These are phyloP conservation scores for Thielaviopsis ethacetica DNA, from an alignment of 2,329 filamentous ascomycete genomes.

Conservation along the genomic window DNA sequence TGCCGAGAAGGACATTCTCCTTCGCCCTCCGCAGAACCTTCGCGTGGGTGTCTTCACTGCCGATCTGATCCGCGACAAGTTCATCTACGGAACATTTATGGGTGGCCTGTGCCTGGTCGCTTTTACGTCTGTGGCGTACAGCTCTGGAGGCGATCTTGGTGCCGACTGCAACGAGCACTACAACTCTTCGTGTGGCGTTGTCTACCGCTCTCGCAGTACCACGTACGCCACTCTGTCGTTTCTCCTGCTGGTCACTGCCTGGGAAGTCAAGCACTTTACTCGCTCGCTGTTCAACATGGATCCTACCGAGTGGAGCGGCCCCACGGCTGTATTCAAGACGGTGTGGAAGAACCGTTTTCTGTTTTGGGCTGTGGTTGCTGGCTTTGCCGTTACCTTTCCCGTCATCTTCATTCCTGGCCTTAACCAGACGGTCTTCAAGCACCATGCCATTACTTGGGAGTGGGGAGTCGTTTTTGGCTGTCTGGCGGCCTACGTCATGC, in stretches of 20 bases:
- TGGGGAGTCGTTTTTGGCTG: conserved; percentile 51
- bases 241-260: conserved; percentile 50
- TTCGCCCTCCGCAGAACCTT: conserved; percentile 46
- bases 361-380: conserved; percentile 45
- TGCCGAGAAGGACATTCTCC: conserved; percentile 50
- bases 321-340: conserved; percentile 38
- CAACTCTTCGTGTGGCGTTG: conserved; percentile 32
- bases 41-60: conserved; percentile 44
- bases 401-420: conserved; percentile 52
- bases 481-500: conserved; percentile 41
- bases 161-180: conserved; percentile 40
- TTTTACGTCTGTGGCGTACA: conserved; percentile 45
- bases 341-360: conserved; percentile 53
- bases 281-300: conserved; percentile 55
- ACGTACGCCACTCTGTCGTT: conserved; percentile 56
- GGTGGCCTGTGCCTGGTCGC: conserved; percentile 43
- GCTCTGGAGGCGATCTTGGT: conserved; percentile 30
- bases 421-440: conserved; percentile 52
- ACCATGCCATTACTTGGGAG: conserved; percentile 52
- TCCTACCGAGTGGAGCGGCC: conserved; percentile 30
- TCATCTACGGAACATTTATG: conserved; percentile 48
- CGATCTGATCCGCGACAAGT: conserved; percentile 50
- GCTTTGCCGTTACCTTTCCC: conserved; percentile 43
- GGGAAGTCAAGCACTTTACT: conserved; percentile 58
- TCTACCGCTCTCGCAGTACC: conserved; percentile 50